These are phyloP conservation scores for Phyllosticta citribraziliensis DNA, from an alignment of 2,329 filamentous ascomycete species.

Conservation along the genomic window DNA sequence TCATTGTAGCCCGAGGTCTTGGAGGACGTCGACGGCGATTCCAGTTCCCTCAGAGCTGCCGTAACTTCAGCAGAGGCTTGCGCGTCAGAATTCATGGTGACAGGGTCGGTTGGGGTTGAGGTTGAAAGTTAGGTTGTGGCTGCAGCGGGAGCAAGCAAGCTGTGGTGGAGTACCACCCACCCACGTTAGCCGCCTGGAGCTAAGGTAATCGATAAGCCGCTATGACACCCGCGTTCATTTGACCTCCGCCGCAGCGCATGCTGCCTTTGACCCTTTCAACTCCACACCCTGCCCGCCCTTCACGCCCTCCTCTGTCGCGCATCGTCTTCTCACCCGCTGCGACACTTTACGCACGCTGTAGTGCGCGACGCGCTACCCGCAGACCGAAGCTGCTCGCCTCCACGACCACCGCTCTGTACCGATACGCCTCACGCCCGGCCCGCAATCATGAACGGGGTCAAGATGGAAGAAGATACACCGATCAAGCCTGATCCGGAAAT, in stretches of 20 bases:
- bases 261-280: neutral
- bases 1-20: conserved; percentile 48
- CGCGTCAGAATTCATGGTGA: conserved; percentile 11
- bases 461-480: conserved; percentile 28
- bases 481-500: conserved; percentile 25
- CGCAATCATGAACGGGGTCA: conserved; percentile 28
- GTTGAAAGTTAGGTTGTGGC: neutral
- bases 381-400: neutral
- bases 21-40: conserved; percentile 36
- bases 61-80: conserved; percentile 44
- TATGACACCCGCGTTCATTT: neutral
- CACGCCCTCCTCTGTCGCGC: neutral
- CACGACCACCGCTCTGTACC: conserved; percentile 2
- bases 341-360: neutral
- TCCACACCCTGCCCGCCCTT: neutral
- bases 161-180: neutral
- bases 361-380: neutral
- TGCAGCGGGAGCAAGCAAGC: neutral
- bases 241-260: conserved; percentile 2
- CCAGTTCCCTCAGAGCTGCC: conserved; percentile 40
- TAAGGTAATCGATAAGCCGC: conserved; percentile 1
- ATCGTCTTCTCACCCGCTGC: neutral
- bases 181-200: neutral
- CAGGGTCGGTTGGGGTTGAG: neutral
- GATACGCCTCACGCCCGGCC: neutral